Percentiles rank a stretch among this genome's conserved stretches.
phyloP scores from a whole-genome alignment of 805 yeast species.

The Kuraishia ogatae region DNA sequence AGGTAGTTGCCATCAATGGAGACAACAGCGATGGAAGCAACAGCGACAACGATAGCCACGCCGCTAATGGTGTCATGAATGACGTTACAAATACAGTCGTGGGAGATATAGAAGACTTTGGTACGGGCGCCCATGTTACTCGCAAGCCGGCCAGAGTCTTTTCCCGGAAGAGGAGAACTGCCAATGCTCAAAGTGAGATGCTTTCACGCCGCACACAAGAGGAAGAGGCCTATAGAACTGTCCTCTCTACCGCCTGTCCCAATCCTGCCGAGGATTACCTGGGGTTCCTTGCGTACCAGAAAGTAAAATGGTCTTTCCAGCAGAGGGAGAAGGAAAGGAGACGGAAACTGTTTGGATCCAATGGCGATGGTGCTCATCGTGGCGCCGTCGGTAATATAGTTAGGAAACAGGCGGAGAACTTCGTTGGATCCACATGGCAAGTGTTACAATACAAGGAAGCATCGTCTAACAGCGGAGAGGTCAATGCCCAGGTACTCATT shows the following conservation, averaged over 20 bases:
- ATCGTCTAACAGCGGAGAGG: slow-evolving; percentile 52
- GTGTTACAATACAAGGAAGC: slow-evolving; percentile 63
- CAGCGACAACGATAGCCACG: slow-evolving; percentile 13
- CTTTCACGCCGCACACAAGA: slow-evolving; percentile 23
- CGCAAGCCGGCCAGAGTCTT: slow-evolving; percentile 37
- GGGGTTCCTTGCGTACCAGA: slow-evolving; percentile 65
- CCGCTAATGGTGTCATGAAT: slow-evolving; percentile 21
- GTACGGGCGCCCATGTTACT: slow-evolving; percentile 21
- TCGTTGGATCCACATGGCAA: slow-evolving; percentile 80
- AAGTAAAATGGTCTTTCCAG: slow-evolving; percentile 82
- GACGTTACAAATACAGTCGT: slow-evolving; percentile 25
- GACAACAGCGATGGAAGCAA: slow-evolving; percentile 11
- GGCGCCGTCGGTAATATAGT: slow-evolving; percentile 62
- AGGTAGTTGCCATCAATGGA: slow-evolving; percentile 7
- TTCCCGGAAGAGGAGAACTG: slow-evolving; percentile 32
- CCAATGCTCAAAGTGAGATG: slow-evolving; percentile 15
- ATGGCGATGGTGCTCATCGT: slow-evolving; percentile 39
- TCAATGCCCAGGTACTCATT: slow-evolving; percentile 63
- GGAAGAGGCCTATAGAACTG: slow-evolving; percentile 34
- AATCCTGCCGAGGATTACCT: slow-evolving; percentile 57
- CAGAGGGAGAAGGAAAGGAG: slow-evolving; percentile 66
- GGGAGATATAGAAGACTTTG: slow-evolving; percentile 73
- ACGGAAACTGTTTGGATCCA: slow-evolving; percentile 63
- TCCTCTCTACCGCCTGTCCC: slow-evolving; percentile 51
- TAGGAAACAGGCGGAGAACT: slow-evolving; percentile 68